These are phyloP conservation scores for Davidsoniella neocaledoniae DNA, from an alignment of 2,329 filamentous ascomycete species.

Conservation along the genomic window DNA sequence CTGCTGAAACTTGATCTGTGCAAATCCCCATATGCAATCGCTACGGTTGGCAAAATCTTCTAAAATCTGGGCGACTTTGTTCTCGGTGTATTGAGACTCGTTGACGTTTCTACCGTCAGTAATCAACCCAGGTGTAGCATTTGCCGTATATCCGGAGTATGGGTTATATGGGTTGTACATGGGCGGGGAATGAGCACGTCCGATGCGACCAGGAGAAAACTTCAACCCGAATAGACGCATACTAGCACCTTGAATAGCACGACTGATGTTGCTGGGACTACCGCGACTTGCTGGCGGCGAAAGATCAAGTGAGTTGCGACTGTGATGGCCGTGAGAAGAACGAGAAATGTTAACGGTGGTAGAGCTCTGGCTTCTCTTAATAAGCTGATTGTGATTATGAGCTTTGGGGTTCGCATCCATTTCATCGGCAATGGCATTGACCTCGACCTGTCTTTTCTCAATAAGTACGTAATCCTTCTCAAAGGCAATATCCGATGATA, in stretches of 20 bases:
- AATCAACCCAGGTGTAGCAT: conserved; percentile 43
- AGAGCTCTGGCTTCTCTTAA: conserved; percentile 16
- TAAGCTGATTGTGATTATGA: conserved; percentile 25
- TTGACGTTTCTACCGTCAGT: conserved; percentile 40
- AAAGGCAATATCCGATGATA: conserved; percentile 73
- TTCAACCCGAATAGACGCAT: conserved; percentile 55
- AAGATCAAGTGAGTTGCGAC: conserved; percentile 8
- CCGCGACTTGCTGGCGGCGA: conserved; percentile 6
- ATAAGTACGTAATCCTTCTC: conserved; percentile 92
- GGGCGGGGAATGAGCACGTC: conserved; percentile 52
- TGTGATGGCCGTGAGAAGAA: conserved; percentile 42
- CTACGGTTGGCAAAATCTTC: conserved; percentile 87
- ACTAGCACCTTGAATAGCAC: conserved; percentile 88
- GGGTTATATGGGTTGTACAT: conserved; percentile 59
- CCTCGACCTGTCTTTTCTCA: conserved; percentile 87
- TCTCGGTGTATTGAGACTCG: conserved; percentile 57
- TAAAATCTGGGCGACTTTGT: conserved; percentile 59
- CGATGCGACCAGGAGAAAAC: conserved; percentile 45
- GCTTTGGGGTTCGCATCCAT: conserved; percentile 66
- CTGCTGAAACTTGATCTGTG: conserved; percentile 96
- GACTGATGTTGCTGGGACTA: conserved; percentile 70
- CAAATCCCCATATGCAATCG: conserved; percentile 93
- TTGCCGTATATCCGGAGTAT: conserved; percentile 49
- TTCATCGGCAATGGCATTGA: conserved; percentile 94
- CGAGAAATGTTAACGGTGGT: conserved; percentile 53